phyloP scores from a whole-genome alignment of 495 filamentous ascomycete genomes.

The Hypoxylon lenormandii region DNA sequence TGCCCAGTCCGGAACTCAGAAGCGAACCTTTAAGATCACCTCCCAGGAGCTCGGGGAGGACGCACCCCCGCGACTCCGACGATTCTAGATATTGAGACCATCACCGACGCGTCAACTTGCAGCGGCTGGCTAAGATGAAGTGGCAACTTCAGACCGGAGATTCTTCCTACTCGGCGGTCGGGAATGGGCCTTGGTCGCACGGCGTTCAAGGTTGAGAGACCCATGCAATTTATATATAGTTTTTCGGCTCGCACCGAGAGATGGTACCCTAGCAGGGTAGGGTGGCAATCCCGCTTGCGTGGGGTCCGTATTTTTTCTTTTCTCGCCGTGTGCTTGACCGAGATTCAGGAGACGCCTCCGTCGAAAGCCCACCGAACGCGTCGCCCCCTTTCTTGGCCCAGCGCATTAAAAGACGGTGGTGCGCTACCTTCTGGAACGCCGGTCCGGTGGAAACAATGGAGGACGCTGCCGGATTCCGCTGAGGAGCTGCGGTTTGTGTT shows the following conservation, averaged over 20 bases:
- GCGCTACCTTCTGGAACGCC: constrained; percentile 34
- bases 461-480: constrained; percentile 3
- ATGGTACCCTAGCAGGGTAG: constrained; percentile 1
- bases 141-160: constrained; percentile 5
- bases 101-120: constrained; percentile 2
- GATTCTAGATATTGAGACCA: not conserved
- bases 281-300: constrained; percentile 16
- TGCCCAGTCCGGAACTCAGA: not conserved
- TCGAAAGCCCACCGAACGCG: constrained; percentile 14
- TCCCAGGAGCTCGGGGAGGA: not conserved
- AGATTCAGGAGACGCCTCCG: constrained; percentile 1
- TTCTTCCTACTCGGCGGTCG: constrained; percentile 9
- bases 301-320: not conserved
- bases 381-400: constrained; percentile 16
- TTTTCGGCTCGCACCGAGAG: constrained; percentile 41
- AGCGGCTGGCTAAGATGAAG: not conserved
- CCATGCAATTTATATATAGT: constrained; percentile 22
- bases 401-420: constrained; percentile 2
- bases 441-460: constrained; percentile 34
- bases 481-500: not conserved
- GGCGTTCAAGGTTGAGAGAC: constrained; percentile 4
- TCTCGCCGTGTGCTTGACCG: constrained; percentile 10
- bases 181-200: constrained; percentile 20
- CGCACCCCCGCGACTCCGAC: not conserved
- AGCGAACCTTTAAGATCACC: not conserved